A percentile compares a stretch with the other conserved stretches of the same genome.
These are phyloP conservation scores for Paraphoma chrysanthemicola DNA, from an alignment of 2,329 filamentous ascomycete genomes.

Conservation along the genomic window DNA sequence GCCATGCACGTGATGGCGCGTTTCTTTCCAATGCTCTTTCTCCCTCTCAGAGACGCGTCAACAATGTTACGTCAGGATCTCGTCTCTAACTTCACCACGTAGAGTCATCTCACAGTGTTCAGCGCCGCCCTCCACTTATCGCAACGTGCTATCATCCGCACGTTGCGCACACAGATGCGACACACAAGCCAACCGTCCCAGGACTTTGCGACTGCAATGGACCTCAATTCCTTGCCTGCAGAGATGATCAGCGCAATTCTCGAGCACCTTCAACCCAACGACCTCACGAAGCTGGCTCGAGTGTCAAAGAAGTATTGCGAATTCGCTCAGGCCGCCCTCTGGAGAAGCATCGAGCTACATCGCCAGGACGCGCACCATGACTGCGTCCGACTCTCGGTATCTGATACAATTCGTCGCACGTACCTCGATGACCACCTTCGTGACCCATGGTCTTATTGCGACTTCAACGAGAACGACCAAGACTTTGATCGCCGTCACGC, in stretches of 20 bases:
- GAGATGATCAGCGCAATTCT: slow-evolving; percentile 6
- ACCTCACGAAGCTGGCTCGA: slow-evolving; percentile 6
- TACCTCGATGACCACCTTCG: slow-evolving; percentile 2
- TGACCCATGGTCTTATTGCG: neutral
- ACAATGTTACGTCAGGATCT: neutral
- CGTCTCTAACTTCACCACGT: neutral
- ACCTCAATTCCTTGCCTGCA: neutral
- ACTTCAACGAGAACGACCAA: neutral
- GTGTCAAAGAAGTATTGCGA: slow-evolving; percentile 6
- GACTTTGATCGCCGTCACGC: slow-evolving; percentile 2
- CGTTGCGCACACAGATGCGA: neutral
- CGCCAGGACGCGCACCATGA: slow-evolving; percentile 5
- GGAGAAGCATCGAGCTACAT: slow-evolving; percentile 8
- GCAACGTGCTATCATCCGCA: neutral
- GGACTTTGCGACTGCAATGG: neutral
- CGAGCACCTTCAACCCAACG: neutral
- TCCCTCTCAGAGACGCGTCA: neutral
- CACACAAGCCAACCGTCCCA: neutral
- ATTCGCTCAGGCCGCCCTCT: slow-evolving; percentile 1
- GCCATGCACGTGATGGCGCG: neutral
- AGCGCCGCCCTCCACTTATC: neutral
- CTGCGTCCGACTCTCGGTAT: neutral
- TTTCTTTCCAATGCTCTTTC: neutral
- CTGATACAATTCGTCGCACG: neutral
- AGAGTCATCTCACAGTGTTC: neutral